phyloP scores from a whole-genome alignment of 148 eudicot genomes.

The Vaccinium corymbosum region DNA sequence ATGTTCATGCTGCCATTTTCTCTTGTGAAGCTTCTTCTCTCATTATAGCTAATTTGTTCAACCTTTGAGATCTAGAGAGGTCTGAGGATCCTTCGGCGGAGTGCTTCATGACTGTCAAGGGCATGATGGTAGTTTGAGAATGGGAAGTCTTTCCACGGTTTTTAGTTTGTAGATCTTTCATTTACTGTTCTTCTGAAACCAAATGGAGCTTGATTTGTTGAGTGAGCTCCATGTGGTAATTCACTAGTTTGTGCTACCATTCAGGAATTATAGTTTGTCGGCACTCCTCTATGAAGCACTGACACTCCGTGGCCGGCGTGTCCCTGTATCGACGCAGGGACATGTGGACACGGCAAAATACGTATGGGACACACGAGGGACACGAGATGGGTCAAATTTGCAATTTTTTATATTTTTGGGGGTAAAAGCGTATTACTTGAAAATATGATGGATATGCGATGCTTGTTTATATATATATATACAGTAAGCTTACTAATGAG shows the following conservation, averaged over 20 bases:
- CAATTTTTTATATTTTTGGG: too few relatives aligned
- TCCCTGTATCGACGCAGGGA: too few relatives aligned
- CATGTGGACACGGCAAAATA: too few relatives aligned
- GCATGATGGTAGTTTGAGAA: conserved; percentile 8
- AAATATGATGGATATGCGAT: too few relatives aligned
- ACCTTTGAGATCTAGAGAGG: not conserved
- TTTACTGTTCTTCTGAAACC: not conserved
- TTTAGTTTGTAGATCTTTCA: not conserved
- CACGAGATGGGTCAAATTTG: too few relatives aligned
- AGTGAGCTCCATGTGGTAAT: too few relatives aligned
- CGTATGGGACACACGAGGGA: too few relatives aligned
- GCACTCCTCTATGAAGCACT: not conserved
- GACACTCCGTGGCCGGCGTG: too few relatives aligned
- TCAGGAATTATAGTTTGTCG: not conserved
- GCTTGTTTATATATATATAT: too few relatives aligned
- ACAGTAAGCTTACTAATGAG: too few relatives aligned
- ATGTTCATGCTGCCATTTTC: not conserved
- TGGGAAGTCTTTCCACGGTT: not conserved
- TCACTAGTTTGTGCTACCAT: not conserved
- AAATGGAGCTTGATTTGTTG: not conserved
- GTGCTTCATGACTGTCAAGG: too few relatives aligned
- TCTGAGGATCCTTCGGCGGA: not conserved
- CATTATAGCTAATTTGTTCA: not conserved
- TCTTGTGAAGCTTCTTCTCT: not conserved
- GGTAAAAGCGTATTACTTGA: too few relatives aligned